phyloP scores from a whole-genome alignment of 345 rosid species.

The Pistacia vera region DNA sequence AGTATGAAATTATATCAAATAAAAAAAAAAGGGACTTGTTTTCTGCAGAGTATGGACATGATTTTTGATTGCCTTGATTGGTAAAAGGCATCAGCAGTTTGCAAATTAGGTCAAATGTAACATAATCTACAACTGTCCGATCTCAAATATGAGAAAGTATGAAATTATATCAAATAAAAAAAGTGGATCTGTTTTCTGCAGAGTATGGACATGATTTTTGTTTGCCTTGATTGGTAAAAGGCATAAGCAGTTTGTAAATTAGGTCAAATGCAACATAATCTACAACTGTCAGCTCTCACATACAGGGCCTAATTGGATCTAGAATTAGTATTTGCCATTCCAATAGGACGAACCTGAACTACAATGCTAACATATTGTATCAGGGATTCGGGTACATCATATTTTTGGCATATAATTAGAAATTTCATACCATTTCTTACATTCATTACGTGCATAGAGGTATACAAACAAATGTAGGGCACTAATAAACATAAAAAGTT shows the following conservation, averaged over 20 bases:
- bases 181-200: too few species aligned
- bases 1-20: background rate
- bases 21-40: too few species aligned
- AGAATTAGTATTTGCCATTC: background rate
- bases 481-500: conserved; percentile 14
- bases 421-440: background rate
- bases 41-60: background rate
- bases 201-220: too few species aligned
- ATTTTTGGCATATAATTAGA: background rate
- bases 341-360: background rate
- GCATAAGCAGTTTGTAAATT: background rate
- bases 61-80: background rate
- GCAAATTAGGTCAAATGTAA: background rate
- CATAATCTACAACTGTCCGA: background rate
- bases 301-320: background rate
- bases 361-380: background rate
- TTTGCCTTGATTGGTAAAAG: background rate
- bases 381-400: background rate
- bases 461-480: conserved; percentile 8
- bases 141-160: background rate
- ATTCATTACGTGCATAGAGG: background rate
- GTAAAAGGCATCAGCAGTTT: background rate
- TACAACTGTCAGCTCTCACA: background rate
- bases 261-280: background rate
- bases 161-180: background rate